phyloP scores from a whole-genome alignment of 2,329 filamentous ascomycete species.

The Phaeophleospora eucalypticola region DNA sequence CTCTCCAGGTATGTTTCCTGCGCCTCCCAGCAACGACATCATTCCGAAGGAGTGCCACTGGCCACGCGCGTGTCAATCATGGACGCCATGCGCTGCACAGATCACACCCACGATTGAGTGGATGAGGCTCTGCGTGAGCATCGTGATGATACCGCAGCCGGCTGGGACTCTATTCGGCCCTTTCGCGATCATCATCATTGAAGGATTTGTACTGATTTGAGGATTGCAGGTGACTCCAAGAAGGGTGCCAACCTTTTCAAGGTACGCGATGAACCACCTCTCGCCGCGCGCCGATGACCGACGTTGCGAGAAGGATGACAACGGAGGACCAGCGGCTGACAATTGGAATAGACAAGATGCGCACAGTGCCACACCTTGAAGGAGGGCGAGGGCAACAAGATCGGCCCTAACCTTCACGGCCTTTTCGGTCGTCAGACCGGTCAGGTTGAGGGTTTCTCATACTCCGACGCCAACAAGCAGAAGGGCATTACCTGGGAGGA shows the following conservation, averaged over 20 bases:
- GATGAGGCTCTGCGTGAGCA: too few species aligned
- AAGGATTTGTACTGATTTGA: background rate
- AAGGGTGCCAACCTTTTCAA: slow-evolving; percentile 98
- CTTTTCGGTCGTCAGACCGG: slow-evolving; percentile 96
- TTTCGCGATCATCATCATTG: too few species aligned
- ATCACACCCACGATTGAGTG: background rate
- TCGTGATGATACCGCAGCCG: too few species aligned
- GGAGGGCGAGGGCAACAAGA: slow-evolving; percentile 89
- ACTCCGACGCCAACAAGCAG: slow-evolving; percentile 99
- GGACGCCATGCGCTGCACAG: background rate
- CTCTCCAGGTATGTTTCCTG: slow-evolving; percentile 31
- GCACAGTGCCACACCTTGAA: slow-evolving; percentile 98
- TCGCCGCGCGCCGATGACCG: background rate
- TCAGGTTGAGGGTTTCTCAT: slow-evolving; percentile 84
- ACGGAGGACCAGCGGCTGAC: slow-evolving; percentile 7
- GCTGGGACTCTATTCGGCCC: too few species aligned
- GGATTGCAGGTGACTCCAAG: slow-evolving; percentile 71
- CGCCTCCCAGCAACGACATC: background rate
- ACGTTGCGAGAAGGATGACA: background rate
- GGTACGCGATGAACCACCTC: slow-evolving; percentile 33
- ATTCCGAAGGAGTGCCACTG: background rate
- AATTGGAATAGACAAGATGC: slow-evolving; percentile 68
- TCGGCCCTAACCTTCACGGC: slow-evolving; percentile 93
- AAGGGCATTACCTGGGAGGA: slow-evolving; percentile 90
- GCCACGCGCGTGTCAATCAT: background rate